phyloP scores from a whole-genome alignment of 179 eudicot genomes.

The Camellia oleifera region DNA sequence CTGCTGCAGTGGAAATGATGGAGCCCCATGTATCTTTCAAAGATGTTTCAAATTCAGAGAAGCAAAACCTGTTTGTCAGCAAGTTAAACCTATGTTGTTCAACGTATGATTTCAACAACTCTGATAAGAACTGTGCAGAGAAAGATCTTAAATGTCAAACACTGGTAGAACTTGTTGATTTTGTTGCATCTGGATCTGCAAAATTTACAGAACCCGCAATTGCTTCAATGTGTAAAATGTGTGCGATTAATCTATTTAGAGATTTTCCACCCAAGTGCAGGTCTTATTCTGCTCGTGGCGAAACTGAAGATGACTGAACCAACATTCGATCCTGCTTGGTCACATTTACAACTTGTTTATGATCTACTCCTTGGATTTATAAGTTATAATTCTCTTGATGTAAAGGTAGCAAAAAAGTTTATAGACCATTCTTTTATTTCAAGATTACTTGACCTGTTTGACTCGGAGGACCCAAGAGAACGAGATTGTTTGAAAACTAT shows the following conservation, averaged over 20 bases:
- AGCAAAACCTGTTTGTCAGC: slow-evolving; percentile 64
- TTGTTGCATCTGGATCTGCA: slow-evolving; percentile 63
- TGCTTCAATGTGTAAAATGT: slow-evolving; percentile 74
- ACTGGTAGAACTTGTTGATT: slow-evolving; percentile 72
- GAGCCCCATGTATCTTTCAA: slow-evolving; percentile 70
- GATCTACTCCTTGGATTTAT: slow-evolving; percentile 71
- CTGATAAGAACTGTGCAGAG: slow-evolving; percentile 53
- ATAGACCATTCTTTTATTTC: slow-evolving; percentile 65
- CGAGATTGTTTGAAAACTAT: slow-evolving; percentile 77
- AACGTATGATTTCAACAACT: slow-evolving; percentile 62
- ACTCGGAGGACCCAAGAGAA: slow-evolving; percentile 91
- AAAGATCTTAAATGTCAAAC: slow-evolving; percentile 67
- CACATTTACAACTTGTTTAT: slow-evolving; percentile 79
- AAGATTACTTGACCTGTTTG: slow-evolving; percentile 74
- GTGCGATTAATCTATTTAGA: slow-evolving; percentile 71
- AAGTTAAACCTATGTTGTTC: slow-evolving; percentile 77
- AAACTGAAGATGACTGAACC: slow-evolving; percentile 86
- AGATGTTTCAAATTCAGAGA: slow-evolving; percentile 77
- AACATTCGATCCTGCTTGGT: slow-evolving; percentile 86
- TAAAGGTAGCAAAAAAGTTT: slow-evolving; percentile 73
- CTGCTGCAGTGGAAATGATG: slow-evolving; percentile 52
- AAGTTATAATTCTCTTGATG: slow-evolving; percentile 61
- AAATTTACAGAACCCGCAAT: slow-evolving; percentile 76
- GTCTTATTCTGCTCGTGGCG: slow-evolving; percentile 35
- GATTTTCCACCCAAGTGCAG: slow-evolving; percentile 72